These are phyloP conservation scores for Fusarium pilosicola DNA, from an alignment of 2,329 filamentous ascomycete species.

Conservation along the genomic window DNA sequence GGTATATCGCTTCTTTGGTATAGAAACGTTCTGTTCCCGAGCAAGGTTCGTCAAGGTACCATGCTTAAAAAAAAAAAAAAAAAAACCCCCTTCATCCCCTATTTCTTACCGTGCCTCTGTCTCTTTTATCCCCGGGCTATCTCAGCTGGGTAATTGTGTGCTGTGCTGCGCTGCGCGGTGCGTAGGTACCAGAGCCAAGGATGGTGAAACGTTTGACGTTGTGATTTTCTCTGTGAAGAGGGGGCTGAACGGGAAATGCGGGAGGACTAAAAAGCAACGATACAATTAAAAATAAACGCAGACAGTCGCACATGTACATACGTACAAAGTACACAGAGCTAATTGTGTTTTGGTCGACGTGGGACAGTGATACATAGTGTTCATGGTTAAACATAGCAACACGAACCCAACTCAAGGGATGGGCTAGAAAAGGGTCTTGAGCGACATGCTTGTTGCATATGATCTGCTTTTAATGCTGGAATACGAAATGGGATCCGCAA, in stretches of 20 bases:
- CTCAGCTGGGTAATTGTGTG: neutral
- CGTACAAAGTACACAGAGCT: neutral
- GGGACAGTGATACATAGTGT: neutral
- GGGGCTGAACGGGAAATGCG: conserved; percentile 25
- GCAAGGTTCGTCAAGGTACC: conserved; percentile 3
- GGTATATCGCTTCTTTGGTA: conserved; percentile 24
- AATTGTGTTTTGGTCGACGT: neutral
- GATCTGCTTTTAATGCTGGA: conserved; percentile 25
- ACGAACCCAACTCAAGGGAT: neutral
- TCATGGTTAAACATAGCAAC: conserved; percentile 7
- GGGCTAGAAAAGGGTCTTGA: neutral
- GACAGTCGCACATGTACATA: neutral
- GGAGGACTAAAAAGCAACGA: conserved; percentile 13
- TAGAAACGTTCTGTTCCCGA: conserved; percentile 28
- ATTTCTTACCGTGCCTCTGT: conserved; percentile 7
- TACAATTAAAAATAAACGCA: neutral
- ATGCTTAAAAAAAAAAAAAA: neutral
- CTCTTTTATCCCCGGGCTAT: conserved; percentile 16
- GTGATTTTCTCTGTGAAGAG: neutral
- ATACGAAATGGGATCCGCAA: conserved; percentile 13
- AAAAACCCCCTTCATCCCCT: conserved; percentile 15
- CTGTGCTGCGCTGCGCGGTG: neutral
- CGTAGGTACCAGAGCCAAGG: conserved; percentile 4
- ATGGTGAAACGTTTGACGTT: conserved; percentile 30
- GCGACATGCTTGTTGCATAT: conserved; percentile 25